These are phyloP conservation scores for Fusarium napiforme DNA, from an alignment of 2,329 filamentous ascomycete species.

Conservation along the genomic window DNA sequence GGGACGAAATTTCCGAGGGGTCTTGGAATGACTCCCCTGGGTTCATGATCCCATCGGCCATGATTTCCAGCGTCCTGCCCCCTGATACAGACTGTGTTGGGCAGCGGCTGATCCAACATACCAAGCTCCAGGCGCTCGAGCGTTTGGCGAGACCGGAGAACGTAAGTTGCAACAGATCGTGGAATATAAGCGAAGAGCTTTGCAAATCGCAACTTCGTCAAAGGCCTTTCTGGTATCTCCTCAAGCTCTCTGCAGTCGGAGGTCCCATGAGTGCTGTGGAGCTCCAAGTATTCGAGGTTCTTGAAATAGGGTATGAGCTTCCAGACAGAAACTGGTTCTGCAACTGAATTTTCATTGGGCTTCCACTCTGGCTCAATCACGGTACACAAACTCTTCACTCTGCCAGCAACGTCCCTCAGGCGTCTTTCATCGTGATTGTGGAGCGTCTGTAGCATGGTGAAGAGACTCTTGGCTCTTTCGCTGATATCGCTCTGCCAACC, in stretches of 20 bases:
- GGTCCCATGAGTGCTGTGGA: neutral
- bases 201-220: slow-evolving; percentile 5
- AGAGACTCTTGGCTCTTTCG: neutral
- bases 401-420: neutral
- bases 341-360: fast-evolving
- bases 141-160: neutral
- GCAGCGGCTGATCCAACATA: slow-evolving; percentile 16
- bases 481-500: neutral
- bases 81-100: fast-evolving
- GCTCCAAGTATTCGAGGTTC: slow-evolving; percentile 21
- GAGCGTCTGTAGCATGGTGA: neutral
- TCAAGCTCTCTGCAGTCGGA: fast-evolving
- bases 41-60: neutral
- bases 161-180: neutral
- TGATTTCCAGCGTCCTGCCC: neutral
- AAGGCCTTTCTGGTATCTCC: neutral
- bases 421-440: neutral
- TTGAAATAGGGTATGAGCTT: slow-evolving; percentile 20
- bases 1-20: slow-evolving; percentile 14
- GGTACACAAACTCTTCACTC: slow-evolving; percentile 23
- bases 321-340: neutral
- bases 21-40: neutral
- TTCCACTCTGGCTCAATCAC: slow-evolving; percentile 1
- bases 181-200: slow-evolving; percentile 32
- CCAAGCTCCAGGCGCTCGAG: slow-evolving; percentile 30